These are phyloP conservation scores for Gliomastix tumulicola DNA, from an alignment of 2,329 filamentous ascomycete genomes.

Conservation along the genomic window DNA sequence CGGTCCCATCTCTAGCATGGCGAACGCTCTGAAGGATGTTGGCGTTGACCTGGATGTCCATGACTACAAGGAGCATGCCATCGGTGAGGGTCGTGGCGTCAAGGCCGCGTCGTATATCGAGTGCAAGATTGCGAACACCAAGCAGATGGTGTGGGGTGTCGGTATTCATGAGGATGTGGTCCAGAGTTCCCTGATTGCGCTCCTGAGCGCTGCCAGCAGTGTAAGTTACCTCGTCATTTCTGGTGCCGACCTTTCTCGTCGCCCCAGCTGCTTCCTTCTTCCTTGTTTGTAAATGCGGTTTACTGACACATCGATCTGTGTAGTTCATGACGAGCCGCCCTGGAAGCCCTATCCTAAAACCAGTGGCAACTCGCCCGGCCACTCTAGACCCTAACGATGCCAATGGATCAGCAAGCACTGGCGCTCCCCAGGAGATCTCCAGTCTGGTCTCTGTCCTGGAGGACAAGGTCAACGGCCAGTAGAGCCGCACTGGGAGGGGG, in stretches of 20 bases:
- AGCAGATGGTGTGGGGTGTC: conserved; percentile 78
- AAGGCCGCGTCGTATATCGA: conserved; percentile 97
- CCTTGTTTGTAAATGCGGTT: background rate
- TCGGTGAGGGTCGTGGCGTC: conserved; percentile 71
- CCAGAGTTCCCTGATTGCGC: conserved; percentile 77
- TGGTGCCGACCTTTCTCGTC: conserved; percentile 57
- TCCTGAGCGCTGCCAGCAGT: conserved; percentile 78
- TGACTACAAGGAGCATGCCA: conserved; percentile 95
- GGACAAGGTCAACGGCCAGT: conserved; percentile 28
- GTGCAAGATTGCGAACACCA: conserved; percentile 62
- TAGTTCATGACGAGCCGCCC: conserved; percentile 69
- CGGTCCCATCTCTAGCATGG: conserved; percentile 83
- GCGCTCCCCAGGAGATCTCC: conserved; percentile 11
- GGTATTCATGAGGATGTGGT: conserved; percentile 91
- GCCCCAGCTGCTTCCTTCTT: background rate
- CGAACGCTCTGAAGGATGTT: conserved; percentile 69
- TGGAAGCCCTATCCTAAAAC: conserved; percentile 57
- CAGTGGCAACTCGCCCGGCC: conserved; percentile 28
- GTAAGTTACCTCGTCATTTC: too few relatives aligned
- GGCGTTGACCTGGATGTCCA: conserved; percentile 85
- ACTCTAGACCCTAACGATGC: background rate
- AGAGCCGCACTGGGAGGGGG: too few relatives aligned
- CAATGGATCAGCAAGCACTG: background rate
- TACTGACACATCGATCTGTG: conserved; percentile 1
- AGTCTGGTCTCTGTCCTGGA: conserved; percentile 27